phyloP scores from a whole-genome alignment of 2,329 filamentous ascomycete species.

The Sclerotinia minor region DNA sequence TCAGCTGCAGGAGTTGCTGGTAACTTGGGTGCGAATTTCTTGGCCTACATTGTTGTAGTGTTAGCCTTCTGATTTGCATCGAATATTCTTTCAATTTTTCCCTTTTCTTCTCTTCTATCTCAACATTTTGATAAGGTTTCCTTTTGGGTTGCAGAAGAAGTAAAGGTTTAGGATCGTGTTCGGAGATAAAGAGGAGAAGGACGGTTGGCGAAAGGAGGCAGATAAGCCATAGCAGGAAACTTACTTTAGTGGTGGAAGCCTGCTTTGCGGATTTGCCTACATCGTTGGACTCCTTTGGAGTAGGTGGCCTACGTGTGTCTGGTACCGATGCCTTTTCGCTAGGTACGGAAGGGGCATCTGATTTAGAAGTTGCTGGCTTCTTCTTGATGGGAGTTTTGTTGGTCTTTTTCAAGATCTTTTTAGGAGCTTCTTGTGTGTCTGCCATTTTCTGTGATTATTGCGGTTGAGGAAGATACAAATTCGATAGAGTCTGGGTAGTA shows the following conservation, averaged over 20 bases:
- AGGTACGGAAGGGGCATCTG: slow-evolving; percentile 7
- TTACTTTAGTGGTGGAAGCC: slow-evolving; percentile 24
- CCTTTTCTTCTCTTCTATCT: slow-evolving; percentile 5
- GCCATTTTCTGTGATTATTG: slow-evolving; percentile 17
- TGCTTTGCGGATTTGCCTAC: slow-evolving; percentile 23
- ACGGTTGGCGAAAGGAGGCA: slow-evolving; percentile 24
- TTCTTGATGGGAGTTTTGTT: slow-evolving; percentile 25
- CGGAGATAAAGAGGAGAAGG: slow-evolving; percentile 18
- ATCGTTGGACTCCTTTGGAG: slow-evolving; percentile 19
- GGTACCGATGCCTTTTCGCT: slow-evolving; percentile 4
- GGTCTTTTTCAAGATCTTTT: slow-evolving; percentile 23
- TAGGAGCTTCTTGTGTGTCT: slow-evolving; percentile 24
- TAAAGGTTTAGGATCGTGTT: slow-evolving; percentile 1
- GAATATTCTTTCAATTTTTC: slow-evolving; percentile 23
- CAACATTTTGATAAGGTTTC: not conserved
- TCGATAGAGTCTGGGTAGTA: slow-evolving; percentile 17
- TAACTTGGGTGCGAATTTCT: slow-evolving; percentile 25
- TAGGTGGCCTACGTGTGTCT: not conserved
- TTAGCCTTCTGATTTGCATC: slow-evolving; percentile 23
- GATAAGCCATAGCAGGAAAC: slow-evolving; percentile 24
- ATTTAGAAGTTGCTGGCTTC: slow-evolving; percentile 4
- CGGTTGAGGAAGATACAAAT: not conserved
- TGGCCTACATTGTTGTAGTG: slow-evolving; percentile 26
- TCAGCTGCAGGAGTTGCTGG: slow-evolving; percentile 25
- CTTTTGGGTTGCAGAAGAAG: slow-evolving; percentile 1